Percentiles rank a stretch among this genome's conserved stretches.
Conservation (phyloP, 1,284 basidiomycete species). For the Xerocomus amazonicus region DNA sequence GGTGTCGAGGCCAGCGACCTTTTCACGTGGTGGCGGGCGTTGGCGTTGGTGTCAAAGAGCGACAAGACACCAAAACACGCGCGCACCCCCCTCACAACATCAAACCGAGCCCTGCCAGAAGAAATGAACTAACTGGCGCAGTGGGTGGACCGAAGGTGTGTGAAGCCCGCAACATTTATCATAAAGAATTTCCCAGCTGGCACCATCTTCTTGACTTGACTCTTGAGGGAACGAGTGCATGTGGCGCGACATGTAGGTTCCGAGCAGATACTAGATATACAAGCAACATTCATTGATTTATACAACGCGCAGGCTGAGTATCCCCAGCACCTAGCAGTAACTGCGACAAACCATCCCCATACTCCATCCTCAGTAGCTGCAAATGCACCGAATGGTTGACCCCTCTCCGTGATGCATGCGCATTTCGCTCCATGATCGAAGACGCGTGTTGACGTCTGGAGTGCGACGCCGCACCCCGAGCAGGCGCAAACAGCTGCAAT, state of each 20-base stretch:
- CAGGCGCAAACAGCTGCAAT: conserved; percentile 68
- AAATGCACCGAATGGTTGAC: conserved; percentile 27
- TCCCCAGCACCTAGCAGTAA: conserved; percentile 21
- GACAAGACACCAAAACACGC: conserved; percentile 28
- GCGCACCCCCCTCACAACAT: conserved; percentile 31
- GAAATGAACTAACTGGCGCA: conserved; percentile 28
- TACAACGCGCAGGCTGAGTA: conserved; percentile 25
- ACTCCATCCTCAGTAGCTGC: conserved; percentile 35
- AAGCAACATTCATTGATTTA: conserved; percentile 28
- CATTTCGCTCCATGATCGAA: conserved; percentile 54
- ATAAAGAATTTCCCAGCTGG: conserved; percentile 30
- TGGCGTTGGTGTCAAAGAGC: conserved; percentile 29
- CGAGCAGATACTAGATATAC: background rate
- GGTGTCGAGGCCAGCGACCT: conserved; percentile 23
- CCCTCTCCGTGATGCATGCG: conserved; percentile 31
- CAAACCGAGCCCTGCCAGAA: conserved; percentile 24
- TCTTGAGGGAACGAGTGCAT: background rate
- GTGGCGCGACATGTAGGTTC: conserved; percentile 9
- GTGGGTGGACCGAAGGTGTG: conserved; percentile 20
- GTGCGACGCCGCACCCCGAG: conserved; percentile 42
- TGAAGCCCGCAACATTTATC: conserved; percentile 25
- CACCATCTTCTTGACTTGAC: conserved; percentile 3
- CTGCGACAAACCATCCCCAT: conserved; percentile 31
- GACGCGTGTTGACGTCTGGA: conserved; percentile 52
- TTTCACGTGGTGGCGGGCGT: conserved; percentile 34